These are phyloP conservation scores for Lachnellula cervina DNA, from an alignment of 2,329 filamentous ascomycete genomes.

Conservation along the genomic window DNA sequence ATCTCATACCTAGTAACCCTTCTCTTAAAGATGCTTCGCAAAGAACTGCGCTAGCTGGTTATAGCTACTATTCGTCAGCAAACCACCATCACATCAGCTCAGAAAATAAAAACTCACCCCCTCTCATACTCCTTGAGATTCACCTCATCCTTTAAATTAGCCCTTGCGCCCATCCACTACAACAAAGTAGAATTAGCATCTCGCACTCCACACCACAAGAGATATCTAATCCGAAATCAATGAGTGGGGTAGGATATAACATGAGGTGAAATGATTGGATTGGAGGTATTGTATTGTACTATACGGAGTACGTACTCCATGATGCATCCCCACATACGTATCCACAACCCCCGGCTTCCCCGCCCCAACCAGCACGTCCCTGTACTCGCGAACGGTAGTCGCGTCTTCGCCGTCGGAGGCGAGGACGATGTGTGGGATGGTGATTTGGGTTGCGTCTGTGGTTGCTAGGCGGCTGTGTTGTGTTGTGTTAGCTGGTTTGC, in stretches of 20 bases:
- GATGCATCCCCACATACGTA: constrained; percentile 20
- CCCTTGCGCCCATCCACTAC: constrained; percentile 46
- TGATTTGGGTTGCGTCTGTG: constrained; percentile 40
- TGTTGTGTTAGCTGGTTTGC: background rate
- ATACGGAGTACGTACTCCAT: no score
- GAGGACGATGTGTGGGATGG: constrained; percentile 44
- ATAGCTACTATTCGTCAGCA: constrained; percentile 11
- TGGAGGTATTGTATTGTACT: no score
- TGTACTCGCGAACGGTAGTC: constrained; percentile 38
- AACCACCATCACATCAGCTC: background rate
- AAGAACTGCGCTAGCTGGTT: constrained; percentile 21
- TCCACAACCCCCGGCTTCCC: constrained; percentile 33
- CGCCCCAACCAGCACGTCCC: constrained; percentile 37
- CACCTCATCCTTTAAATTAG: constrained; percentile 41
- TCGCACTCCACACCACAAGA: no score
- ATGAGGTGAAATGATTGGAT: no score
- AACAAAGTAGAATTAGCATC: background rate
- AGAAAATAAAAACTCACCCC: constrained; percentile 34
- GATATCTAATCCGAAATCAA: no score
- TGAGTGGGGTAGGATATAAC: no score
- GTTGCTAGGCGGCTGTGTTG: constrained; percentile 12
- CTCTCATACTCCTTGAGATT: constrained; percentile 43
- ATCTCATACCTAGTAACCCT: background rate
- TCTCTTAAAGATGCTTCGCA: constrained; percentile 10
- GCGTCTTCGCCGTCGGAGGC: constrained; percentile 46